Evolutionary conservation across 768 basidiomycete species (phyloP).

Genomic region (Clitopilus passeckerianus): DNA sequence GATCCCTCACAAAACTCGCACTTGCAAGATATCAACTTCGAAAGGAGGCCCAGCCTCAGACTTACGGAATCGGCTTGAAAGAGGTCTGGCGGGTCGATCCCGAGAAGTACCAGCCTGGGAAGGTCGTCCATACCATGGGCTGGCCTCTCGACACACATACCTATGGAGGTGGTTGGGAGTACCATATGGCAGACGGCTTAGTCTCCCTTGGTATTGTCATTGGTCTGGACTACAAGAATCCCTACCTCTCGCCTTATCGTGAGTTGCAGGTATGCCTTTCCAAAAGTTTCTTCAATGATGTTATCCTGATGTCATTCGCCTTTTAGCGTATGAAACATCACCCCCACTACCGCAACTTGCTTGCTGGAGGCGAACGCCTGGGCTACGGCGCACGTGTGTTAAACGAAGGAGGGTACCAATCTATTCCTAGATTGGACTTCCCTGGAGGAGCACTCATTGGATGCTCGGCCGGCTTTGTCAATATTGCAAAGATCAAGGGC

Average conservation of each 20-base stretch:
- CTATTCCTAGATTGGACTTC: slow-evolving; percentile 78
- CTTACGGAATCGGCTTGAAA: slow-evolving; percentile 94
- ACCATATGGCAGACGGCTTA: slow-evolving; percentile 92
- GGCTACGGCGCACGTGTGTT: slow-evolving; percentile 88
- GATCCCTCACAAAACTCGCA: slow-evolving; percentile 79
- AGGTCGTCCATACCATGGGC: slow-evolving; percentile 92
- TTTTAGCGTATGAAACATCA: slow-evolving; percentile 86
- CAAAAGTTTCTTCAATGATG: neutral
- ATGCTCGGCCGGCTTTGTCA: slow-evolving; percentile 94
- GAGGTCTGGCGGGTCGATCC: slow-evolving; percentile 91
- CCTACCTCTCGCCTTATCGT: slow-evolving; percentile 85
- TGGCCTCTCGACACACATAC: slow-evolving; percentile 85
- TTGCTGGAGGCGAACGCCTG: slow-evolving; percentile 63
- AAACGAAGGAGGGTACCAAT: slow-evolving; percentile 93
- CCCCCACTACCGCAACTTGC: slow-evolving; percentile 80
- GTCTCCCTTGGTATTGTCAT: slow-evolving; percentile 90
- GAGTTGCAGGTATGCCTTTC: slow-evolving; percentile 75
- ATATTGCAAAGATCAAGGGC: slow-evolving; percentile 97
- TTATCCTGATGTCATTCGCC: slow-evolving; percentile 6
- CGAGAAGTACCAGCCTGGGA: slow-evolving; percentile 58
- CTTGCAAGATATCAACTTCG: slow-evolving; percentile 73
- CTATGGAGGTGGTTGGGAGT: slow-evolving; percentile 92
- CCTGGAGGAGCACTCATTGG: slow-evolving; percentile 95
- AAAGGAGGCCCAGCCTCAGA: slow-evolving; percentile 74
- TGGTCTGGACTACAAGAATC: slow-evolving; percentile 93